Evolutionary conservation across 352 stramenopile species (phyloP).

Genomic region (Ophiocytium majus): DNA sequence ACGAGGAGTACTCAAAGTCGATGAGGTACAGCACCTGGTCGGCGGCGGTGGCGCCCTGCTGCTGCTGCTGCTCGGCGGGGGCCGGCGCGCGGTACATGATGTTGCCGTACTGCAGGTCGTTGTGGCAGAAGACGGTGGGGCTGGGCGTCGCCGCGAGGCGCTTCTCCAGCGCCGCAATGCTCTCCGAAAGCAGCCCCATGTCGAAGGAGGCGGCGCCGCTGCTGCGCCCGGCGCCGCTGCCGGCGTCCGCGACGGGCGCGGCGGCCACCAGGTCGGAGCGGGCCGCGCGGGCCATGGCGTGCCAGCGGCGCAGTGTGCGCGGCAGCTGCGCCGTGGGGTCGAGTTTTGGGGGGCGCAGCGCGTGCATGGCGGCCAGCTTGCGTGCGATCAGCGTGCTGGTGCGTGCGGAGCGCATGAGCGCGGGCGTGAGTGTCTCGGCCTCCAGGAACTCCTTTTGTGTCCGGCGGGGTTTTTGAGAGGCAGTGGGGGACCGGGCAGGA

Average conservation of each 20-base stretch:
- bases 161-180: constrained; percentile 11
- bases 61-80: background rate
- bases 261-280: too few relatives aligned
- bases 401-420: background rate
- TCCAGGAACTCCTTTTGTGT: constrained; percentile 5
- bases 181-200: constrained; percentile 18
- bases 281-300: background rate
- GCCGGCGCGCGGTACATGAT: background rate
- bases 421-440: constrained; percentile 8
- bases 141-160: constrained; percentile 17
- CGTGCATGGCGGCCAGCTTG: constrained; percentile 9
- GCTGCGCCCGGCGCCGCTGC: background rate
- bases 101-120: constrained; percentile 42
- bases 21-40: constrained; percentile 45
- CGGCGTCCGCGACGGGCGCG: background rate
- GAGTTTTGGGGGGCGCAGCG: background rate
- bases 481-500: too few relatives aligned
- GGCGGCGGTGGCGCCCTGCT: background rate
- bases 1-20: constrained; percentile 31
- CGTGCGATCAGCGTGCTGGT: background rate
- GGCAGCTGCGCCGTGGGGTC: constrained; percentile 23
- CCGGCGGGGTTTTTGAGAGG: too few relatives aligned
- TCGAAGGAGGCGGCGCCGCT: constrained; percentile 15
- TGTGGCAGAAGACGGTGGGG: constrained; percentile 40
- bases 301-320: constrained; percentile 21